Percentiles rank a stretch among this genome's conserved stretches.
Evolutionary conservation across 78 protist species (phyloP).

Genomic region (Dictyostelium intermedium): DNA sequence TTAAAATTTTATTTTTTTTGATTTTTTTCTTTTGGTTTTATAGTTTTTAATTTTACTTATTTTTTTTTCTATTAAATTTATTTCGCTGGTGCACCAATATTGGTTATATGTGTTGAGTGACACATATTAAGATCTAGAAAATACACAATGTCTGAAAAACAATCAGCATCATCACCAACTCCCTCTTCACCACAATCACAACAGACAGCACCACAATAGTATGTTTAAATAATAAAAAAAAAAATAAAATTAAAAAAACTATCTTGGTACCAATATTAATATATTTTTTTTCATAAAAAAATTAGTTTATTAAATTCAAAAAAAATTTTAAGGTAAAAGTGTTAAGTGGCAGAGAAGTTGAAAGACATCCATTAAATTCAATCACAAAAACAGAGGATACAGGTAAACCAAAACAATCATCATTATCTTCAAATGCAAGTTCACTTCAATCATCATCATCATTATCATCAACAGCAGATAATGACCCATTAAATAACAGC

Average conservation of each 20-base stretch:
- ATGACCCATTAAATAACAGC: not conserved
- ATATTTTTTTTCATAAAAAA: not conserved
- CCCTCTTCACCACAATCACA: not conserved
- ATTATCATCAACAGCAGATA: not conserved
- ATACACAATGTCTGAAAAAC: not conserved
- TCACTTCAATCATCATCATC: not conserved
- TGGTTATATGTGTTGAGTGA: not conserved
- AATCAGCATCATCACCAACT: not conserved
- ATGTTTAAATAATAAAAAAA: not conserved
- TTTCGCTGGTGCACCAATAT: not conserved
- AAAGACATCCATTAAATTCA: conserved; percentile 57
- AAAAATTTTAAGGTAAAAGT: conserved; percentile 11
- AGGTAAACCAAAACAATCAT: not conserved
- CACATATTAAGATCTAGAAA: not conserved
- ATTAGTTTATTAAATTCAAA: conserved; percentile 12
- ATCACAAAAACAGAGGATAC: not conserved
- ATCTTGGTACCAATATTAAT: not conserved
- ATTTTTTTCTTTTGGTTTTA: not conserved
- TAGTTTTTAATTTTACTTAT: not conserved
- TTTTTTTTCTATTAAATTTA: not conserved
- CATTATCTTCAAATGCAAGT: not conserved
- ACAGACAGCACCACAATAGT: conserved; percentile 6
- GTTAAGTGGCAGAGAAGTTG: conserved; percentile 42
- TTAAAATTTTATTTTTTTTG: too few relatives aligned
- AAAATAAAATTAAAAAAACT: not conserved